Base-by-base conservation (phyloP, 352 stramenopile genomes). In the Phytophthora boehmeriae region DNA sequence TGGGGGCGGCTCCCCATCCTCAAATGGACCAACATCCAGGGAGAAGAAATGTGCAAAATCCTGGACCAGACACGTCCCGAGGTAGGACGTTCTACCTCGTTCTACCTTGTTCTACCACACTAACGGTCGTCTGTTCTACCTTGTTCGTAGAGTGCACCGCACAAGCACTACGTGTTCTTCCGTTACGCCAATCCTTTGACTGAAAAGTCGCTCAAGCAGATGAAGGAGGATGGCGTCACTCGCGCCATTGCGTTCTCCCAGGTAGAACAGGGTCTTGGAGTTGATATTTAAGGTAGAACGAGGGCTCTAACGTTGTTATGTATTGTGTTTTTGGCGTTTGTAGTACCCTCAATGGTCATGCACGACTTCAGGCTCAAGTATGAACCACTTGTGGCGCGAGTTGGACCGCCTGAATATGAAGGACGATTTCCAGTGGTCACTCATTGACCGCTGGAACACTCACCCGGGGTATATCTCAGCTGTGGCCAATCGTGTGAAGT, bases 311-410 rank as follows among this genome's bases (percentile, higher is more conserved):
- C 45, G 1, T 41, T 5, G 1, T 38, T 16, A 9, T 41, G 27
- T 36, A 8, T 19, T n/a, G 16, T 39, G 36, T 2, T 45, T 30
- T 38, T 17, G 6, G 23, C 46, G 2, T 30, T 19, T 41, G 23
- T 56, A 91, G 63, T 99, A 99, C 76, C 97, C 97, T 25, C 97
- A 99, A 82, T 99, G 98, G 78, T 98, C 88, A 28, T 99, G 98
- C 73, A 98, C 95, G 32, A 99, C 97, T 8, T 95, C 92, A 10
- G 97, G 97, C 19, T 98, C 92, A 19, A 98, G 92, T 55, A 88
- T 99, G 68, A 96, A 96, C 72, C 80, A 96, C 13, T 67, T 97
- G 43, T 96, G 88, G 89, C 74, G 88, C 8, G 84, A 95, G 44
- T 58, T 95, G 4, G 75, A 89, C 35, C 81, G 84, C 2, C 80